Conservation (phyloP, 2,329 filamentous ascomycete species). For the Fusarium nelsonii region DNA sequence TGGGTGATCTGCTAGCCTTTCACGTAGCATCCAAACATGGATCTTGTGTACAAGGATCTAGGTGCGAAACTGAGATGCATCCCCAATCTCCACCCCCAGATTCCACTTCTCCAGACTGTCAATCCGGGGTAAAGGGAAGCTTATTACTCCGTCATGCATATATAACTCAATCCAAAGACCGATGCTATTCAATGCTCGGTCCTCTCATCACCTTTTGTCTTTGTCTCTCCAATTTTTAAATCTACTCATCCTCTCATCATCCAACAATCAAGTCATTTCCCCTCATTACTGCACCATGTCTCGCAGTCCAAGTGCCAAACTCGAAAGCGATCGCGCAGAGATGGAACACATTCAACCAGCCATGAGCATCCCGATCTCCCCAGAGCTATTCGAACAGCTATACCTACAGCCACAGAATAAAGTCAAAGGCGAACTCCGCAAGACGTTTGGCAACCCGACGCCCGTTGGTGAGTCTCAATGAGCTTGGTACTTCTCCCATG, state of each 20-base stretch:
- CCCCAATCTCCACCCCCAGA: background rate
- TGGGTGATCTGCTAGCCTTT: background rate
- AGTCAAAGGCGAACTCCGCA: slow-evolving; percentile 60
- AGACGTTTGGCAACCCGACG: slow-evolving; percentile 66
- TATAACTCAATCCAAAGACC: background rate
- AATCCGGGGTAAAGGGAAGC: slow-evolving; percentile 15
- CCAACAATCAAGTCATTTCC: background rate
- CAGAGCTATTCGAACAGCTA: slow-evolving; percentile 66
- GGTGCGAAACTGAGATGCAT: background rate
- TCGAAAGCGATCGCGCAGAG: slow-evolving; percentile 31
- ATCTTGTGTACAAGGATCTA: background rate
- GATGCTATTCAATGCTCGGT: background rate
- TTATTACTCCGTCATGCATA: background rate
- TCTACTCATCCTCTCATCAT: background rate
- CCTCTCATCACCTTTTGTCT: background rate
- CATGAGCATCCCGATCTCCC: slow-evolving; percentile 61
- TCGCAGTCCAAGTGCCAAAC: slow-evolving; percentile 16
- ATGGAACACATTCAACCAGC: slow-evolving; percentile 48
- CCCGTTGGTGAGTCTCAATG: slow-evolving; percentile 52
- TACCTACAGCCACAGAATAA: slow-evolving; percentile 62
- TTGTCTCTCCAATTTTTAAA: background rate
- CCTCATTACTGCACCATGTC: slow-evolving; percentile 18
- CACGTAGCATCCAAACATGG: background rate
- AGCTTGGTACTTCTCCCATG: fast-evolving
- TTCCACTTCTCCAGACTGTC: slow-evolving; percentile 4